These are phyloP conservation scores for Sarocladium strictum DNA, from an alignment of 2,329 filamentous ascomycete species.

Conservation along the genomic window DNA sequence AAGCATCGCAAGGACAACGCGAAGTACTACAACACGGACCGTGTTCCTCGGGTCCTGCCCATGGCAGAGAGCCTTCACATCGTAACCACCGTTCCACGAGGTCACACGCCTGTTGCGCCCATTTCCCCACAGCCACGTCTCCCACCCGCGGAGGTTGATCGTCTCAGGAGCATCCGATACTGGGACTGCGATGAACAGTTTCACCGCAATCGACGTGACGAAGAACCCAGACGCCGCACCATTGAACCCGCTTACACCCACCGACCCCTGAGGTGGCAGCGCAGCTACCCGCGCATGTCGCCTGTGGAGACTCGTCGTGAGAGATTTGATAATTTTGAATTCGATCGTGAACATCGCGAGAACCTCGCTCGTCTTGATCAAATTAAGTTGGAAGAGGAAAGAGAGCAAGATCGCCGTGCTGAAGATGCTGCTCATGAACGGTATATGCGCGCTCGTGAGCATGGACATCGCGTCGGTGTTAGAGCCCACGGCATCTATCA, in stretches of 20 bases:
- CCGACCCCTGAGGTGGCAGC: not conserved
- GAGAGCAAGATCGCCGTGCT: not conserved
- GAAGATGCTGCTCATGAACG: not conserved
- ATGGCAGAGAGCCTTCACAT: not conserved
- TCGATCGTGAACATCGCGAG: not conserved
- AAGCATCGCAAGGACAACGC: slow-evolving; percentile 8
- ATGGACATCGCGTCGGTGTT: not conserved
- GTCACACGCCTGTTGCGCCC: not conserved
- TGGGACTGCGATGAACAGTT: not conserved
- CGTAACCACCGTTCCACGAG: not conserved
- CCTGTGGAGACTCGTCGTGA: not conserved
- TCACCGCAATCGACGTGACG: not conserved
- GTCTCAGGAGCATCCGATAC: not conserved
- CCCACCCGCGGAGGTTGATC: not conserved
- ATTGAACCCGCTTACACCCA: not conserved
- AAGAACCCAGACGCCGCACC: not conserved
- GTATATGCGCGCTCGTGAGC: not conserved
- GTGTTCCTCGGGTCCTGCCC: not conserved
- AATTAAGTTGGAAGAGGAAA: not conserved
- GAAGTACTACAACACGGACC: slow-evolving; percentile 6
- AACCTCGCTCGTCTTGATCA: not conserved
- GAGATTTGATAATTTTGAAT: not conserved
- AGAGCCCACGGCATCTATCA: not conserved
- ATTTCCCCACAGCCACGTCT: slow-evolving; percentile 1
- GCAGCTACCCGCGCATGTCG: not conserved